Evolutionary conservation across 139 green algal genomes (phyloP).

Genomic region (Penium margaritaceum): DNA sequence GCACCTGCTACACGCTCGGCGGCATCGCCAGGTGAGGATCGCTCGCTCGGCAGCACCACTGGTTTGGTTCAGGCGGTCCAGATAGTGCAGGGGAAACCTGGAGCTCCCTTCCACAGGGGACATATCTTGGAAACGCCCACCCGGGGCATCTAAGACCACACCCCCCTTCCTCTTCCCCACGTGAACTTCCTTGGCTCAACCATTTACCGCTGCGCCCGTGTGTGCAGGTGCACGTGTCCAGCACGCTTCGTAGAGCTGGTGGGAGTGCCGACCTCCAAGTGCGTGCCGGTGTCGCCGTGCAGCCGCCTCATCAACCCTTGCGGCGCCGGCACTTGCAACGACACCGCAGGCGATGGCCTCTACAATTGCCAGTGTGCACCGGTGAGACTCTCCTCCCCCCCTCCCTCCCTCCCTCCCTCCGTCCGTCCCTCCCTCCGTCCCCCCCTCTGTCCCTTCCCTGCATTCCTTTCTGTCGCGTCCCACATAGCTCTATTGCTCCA

Average conservation of each 20-base stretch:
- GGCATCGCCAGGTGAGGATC: not conserved
- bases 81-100: too few relatives aligned
- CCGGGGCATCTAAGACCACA: too few relatives aligned
- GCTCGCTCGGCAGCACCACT: too few relatives aligned
- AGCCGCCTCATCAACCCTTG: constrained; percentile 22
- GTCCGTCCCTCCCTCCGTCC: not conserved
- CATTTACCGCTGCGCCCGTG: too few relatives aligned
- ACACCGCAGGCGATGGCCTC: not conserved
- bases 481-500: too few relatives aligned
- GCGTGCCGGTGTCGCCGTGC: constrained; percentile 13
- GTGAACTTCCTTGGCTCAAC: too few relatives aligned
- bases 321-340: constrained; percentile 18
- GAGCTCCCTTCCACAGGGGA: too few relatives aligned
- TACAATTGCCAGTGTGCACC: not conserved
- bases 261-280: constrained; percentile 4
- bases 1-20: constrained; percentile 1
- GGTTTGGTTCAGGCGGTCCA: too few relatives aligned
- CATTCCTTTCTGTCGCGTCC: not conserved
- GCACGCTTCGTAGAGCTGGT: constrained; percentile 2
- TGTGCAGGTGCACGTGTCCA: constrained; percentile 24
- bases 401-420: not conserved
- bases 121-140: too few relatives aligned
- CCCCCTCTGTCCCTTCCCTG: not conserved
- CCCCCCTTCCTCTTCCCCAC: too few relatives aligned
- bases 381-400: not conserved